Base-by-base conservation (phyloP, 768 basidiomycete species). In the Amanita subjunquillea region DNA sequence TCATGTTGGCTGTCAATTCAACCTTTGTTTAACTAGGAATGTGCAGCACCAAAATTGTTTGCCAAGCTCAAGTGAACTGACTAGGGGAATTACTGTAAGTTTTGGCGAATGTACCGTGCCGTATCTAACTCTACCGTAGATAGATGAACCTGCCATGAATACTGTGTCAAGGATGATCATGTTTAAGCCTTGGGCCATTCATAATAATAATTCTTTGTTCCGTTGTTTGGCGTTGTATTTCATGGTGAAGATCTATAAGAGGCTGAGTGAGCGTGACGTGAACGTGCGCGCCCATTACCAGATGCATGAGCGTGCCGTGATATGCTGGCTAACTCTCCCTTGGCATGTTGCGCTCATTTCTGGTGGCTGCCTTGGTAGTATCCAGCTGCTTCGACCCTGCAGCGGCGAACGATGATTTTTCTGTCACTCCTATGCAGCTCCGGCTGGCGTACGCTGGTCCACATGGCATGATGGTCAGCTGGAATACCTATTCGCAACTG, bases 31-130 rank as follows among this genome's bases (percentile, higher is more conserved):
- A 25, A 37, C 9, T 55, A 77, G 72, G 71, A 72, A 38, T 73
- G 69, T 53, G 78, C 81, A 56, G 90, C 82, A 53, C 88, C 91
- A 62, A 90, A 85, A 69, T 71, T 95, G 45, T 93, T 91, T 73
- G 65, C 78, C 65, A 87, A 90, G 71, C 77, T 94, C 39, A 54
- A 48, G 40, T 54, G 48, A 45, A 46, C 7, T 46, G 27, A 29
- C 6, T 34, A 17, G 8, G 44, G 15, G 15, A 30, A 32, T n/a
- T 10, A 4, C 17, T 42, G 44, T 46, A n/a, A 30, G 30, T 9
- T 4, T 9, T 6, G 3, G 6, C 13, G 3, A 15, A n/a, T 32
- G 6, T 32, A 8, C 7, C 2, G 20, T 10, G 7, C 37, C 34
- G 6, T 25, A 6, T 36, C 37, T 38, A 6, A 38, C 17, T 22